These are phyloP conservation scores for Stagonosporopsis rhizophila DNA, from an alignment of 2,329 filamentous ascomycete genomes.

Conservation along the genomic window DNA sequence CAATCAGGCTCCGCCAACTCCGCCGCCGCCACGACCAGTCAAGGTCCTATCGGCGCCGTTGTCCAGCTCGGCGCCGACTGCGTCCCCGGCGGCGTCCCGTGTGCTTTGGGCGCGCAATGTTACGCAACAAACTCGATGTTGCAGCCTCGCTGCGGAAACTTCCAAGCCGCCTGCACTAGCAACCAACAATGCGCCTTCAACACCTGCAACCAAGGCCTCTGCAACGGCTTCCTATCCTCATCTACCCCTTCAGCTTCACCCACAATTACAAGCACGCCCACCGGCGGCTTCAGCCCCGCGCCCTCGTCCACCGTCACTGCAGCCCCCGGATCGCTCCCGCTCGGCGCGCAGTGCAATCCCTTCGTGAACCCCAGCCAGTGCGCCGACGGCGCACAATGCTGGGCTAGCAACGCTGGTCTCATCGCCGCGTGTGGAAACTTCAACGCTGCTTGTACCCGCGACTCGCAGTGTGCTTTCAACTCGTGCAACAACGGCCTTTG, in stretches of 20 bases:
- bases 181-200: conserved; percentile 32
- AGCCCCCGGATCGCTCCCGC: conserved; percentile 22
- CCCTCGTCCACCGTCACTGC: conserved; percentile 24
- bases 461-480: conserved; percentile 28
- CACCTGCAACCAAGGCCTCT: conserved; percentile 27
- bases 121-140: conserved; percentile 27
- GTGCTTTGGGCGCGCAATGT: conserved; percentile 25
- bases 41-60: conserved; percentile 10
- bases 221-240: conserved; percentile 23
- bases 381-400: conserved; percentile 21
- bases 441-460: conserved; percentile 22
- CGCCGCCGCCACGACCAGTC: conserved; percentile 9
- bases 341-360: conserved; percentile 27
- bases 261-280: conserved; percentile 2
- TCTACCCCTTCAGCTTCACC: conserved; percentile 17
- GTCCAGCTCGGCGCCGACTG: conserved; percentile 24
- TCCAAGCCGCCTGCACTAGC: conserved; percentile 27
- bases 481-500: conserved; percentile 26
- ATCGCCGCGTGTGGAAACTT: conserved; percentile 28
- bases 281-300: conserved; percentile 8
- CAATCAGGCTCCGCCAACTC: conserved; percentile 14
- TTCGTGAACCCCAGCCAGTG: conserved; percentile 21
- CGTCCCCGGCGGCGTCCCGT: conserved; percentile 18
- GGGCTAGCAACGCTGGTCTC: conserved; percentile 22
- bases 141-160: conserved; percentile 26